phyloP scores from a whole-genome alignment of 192 early-diverging fungal genomes.

The Backusella circina region DNA sequence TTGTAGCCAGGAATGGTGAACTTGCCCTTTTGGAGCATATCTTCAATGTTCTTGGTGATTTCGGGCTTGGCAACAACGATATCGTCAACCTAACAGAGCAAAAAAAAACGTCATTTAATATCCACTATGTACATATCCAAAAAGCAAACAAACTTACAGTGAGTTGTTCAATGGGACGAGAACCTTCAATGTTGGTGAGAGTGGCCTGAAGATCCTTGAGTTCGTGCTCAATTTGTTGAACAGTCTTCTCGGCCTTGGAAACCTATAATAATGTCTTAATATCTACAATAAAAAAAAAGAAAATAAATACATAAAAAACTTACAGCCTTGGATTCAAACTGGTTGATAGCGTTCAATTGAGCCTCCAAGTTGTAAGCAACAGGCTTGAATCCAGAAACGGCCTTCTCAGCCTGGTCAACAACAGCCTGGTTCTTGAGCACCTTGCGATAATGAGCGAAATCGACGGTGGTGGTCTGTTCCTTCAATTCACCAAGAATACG shows the following conservation, averaged over 20 bases:
- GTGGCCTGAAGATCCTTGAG: slow-evolving; percentile 85
- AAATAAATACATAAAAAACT: slow-evolving; percentile 16
- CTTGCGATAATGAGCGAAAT: slow-evolving; percentile 85
- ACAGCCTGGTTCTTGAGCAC: slow-evolving; percentile 89
- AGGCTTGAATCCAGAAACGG: slow-evolving; percentile 76
- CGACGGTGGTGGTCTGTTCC: slow-evolving; percentile 76
- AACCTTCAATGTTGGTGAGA: slow-evolving; percentile 87
- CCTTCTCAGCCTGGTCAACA: slow-evolving; percentile 88
- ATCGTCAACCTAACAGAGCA: slow-evolving; percentile 73
- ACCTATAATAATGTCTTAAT: slow-evolving; percentile 50
- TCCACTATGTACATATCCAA: neutral
- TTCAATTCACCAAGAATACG: slow-evolving; percentile 79
- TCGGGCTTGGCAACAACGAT: slow-evolving; percentile 92
- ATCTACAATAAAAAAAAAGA: too few relatives aligned
- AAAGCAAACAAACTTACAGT: slow-evolving; percentile 60
- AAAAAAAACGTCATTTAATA: neutral
- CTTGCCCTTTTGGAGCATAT: slow-evolving; percentile 88
- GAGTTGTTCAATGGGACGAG: slow-evolving; percentile 91
- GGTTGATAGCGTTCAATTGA: slow-evolving; percentile 80
- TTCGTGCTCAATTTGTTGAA: slow-evolving; percentile 80
- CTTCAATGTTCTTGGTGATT: slow-evolving; percentile 83
- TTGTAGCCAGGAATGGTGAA: slow-evolving; percentile 95
- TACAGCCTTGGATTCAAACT: slow-evolving; percentile 78
- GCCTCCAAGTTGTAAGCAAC: slow-evolving; percentile 78
- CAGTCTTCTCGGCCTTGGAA: slow-evolving; percentile 78